Percentiles rank a stretch among this genome's conserved stretches.
Evolutionary conservation across 495 filamentous ascomycete genomes (phyloP).

Genomic region (Baudoinia panamericana): DNA sequence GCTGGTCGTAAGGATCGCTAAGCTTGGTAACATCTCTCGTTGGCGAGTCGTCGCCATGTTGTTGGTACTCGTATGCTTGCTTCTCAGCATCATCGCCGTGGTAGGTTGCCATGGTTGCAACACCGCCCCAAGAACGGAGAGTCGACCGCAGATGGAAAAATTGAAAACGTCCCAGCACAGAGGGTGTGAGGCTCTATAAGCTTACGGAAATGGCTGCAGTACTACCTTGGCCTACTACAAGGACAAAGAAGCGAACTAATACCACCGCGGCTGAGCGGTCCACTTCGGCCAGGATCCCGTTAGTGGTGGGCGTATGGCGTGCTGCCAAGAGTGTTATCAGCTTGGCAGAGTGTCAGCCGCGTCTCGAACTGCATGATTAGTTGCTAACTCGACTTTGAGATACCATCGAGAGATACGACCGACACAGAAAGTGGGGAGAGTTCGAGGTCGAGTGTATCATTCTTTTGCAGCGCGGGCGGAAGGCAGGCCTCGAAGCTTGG

Average conservation of each 20-base stretch:
- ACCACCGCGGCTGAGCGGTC: neutral
- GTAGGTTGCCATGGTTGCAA: slow-evolving; percentile 1
- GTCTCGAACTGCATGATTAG: too few species aligned
- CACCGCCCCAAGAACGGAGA: neutral
- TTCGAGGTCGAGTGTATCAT: too few species aligned
- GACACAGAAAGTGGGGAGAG: too few species aligned
- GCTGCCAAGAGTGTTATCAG: neutral
- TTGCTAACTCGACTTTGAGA: too few species aligned
- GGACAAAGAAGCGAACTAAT: neutral
- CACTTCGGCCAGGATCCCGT: too few species aligned
- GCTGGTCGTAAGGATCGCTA: slow-evolving; percentile 12
- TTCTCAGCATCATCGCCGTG: neutral
- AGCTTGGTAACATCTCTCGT: slow-evolving; percentile 3
- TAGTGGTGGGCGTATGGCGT: neutral
- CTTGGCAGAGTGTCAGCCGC: too few species aligned
- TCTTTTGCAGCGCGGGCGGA: too few species aligned
- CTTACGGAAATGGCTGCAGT: neutral
- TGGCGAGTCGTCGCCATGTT: neutral
- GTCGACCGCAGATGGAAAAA: neutral
- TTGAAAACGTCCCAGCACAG: neutral
- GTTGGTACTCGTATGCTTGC: slow-evolving; percentile 1
- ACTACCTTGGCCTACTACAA: neutral
- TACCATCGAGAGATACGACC: too few species aligned
- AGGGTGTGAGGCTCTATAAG: neutral
- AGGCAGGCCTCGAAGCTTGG: too few species aligned